Base-by-base conservation (phyloP, 805 yeast species). In the Metschnikowia chrysomelidarum region DNA sequence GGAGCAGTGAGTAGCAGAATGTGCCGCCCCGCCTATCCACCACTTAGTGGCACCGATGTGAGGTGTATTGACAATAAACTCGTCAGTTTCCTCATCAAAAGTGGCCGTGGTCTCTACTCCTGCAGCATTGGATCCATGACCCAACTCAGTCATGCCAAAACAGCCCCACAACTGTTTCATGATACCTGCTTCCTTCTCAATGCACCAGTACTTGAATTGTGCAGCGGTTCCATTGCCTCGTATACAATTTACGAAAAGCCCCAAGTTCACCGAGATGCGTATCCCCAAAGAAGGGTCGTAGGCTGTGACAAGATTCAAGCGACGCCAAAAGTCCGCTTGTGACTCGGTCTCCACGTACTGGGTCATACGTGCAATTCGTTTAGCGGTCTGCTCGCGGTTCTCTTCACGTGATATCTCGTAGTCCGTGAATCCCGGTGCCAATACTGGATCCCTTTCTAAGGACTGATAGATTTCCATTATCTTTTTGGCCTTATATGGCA, bases 21-120 rank as follows among this genome's bases (percentile, higher is more conserved):
- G 73, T 21, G 73, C 73, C 38, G 73, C 73, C 39, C 73, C 73
- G 24, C 73, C 73, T 40, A 68, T 68, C 73, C 73, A 68, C 73
- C 73, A 68, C 50, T 68, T 68, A 43, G 73, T 68, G 29, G 73
- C 73, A 41, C 73, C 72, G 41, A 68, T 60, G 45, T 67, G 72
- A 5, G 73, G 73, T 19, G 73, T 68, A 53, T 64, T 64, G 43
- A 68, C 60, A 37, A 67, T 47, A 41, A 68, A 68, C 49, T 67
- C 67, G 46, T 67, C 73, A 16, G 55, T 57, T 36, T 54, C 57
- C 30, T 50, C 52, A 43, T 68, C 73, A 34, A 63, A 67, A 27
- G 70, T 50, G 24, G 60, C 60, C 17, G 50, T 45, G 24, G 53
- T 49, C 20, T 49, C 53, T 3, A 46, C 45, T 1, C 53, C 53